A percentile compares a stretch with the other conserved stretches of the same genome.
These are phyloP conservation scores for Penicillium fimorum DNA, from an alignment of 495 filamentous ascomycete genomes.

Conservation along the genomic window DNA sequence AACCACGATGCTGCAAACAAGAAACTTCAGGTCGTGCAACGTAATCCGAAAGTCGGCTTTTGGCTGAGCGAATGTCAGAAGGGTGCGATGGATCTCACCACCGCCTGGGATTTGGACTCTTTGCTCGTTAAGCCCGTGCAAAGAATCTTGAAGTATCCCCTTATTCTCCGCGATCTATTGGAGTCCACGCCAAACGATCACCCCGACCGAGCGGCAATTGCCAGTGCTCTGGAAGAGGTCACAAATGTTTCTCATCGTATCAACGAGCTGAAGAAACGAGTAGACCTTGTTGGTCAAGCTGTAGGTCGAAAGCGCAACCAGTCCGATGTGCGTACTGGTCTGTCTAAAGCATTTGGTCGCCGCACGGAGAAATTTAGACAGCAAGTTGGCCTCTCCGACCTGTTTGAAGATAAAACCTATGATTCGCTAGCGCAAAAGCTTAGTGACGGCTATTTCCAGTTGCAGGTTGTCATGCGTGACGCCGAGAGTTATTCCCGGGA, in stretches of 20 bases:
- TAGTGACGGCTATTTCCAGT: conserved; percentile 79
- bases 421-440: conserved; percentile 72
- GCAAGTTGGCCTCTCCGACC: conserved; percentile 63
- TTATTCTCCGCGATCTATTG: conserved; percentile 74
- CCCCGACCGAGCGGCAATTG: conserved; percentile 70
- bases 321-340: conserved; percentile 76
- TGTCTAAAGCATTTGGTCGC: conserved; percentile 84
- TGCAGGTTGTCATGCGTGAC: conserved; percentile 88
- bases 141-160: conserved; percentile 85
- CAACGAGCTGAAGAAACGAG: conserved; percentile 88
- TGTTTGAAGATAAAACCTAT: conserved; percentile 77
- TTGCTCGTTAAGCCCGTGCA: conserved; percentile 95
- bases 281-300: conserved; percentile 84
- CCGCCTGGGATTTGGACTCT: conserved; percentile 90
- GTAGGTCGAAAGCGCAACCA: conserved; percentile 85
- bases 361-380: conserved; percentile 75
- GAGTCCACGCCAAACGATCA: conserved; percentile 77
- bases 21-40: conserved; percentile 69
- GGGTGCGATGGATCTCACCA: conserved; percentile 82
- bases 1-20: conserved; percentile 84
- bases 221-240: conserved; percentile 60
- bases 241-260: conserved; percentile 76
- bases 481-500: conserved; percentile 81
- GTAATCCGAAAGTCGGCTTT: conserved; percentile 70
- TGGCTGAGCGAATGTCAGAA: conserved; percentile 92